A percentile compares a stretch with the other conserved stretches of the same genome.
Evolutionary conservation across 306 rosid genomes (phyloP).

Genomic region (Rubus parviflorus): DNA sequence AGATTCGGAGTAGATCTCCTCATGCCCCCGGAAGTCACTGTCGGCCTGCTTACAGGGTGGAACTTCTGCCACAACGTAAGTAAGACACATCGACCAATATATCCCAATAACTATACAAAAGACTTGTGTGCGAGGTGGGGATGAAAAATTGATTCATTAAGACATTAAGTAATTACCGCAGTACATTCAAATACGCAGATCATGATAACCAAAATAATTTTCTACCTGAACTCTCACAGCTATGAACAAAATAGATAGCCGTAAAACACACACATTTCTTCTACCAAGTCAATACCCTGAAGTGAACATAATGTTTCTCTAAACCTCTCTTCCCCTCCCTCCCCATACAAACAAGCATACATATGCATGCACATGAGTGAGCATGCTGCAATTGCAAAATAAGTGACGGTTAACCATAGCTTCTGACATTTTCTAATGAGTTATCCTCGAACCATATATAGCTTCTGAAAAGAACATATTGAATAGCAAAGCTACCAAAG

Average conservation of each 20-base stretch:
- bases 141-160: background rate
- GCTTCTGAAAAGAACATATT: background rate
- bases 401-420: background rate
- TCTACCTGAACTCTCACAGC: background rate
- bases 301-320: background rate
- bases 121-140: background rate
- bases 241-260: background rate
- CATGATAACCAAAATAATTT: background rate
- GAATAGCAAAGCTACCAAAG: background rate
- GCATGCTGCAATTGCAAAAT: constrained; percentile 1
- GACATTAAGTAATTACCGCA: background rate
- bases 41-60: constrained; percentile 97
- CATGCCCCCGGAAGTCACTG: constrained; percentile 94
- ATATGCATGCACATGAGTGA: background rate
- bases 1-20: constrained; percentile 97
- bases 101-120: constrained; percentile 42
- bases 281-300: background rate
- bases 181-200: background rate
- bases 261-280: background rate
- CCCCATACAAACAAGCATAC: background rate
- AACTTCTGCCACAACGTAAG: constrained; percentile 99
- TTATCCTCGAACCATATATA: background rate
- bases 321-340: background rate
- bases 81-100: constrained; percentile 95
- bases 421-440: background rate